Conservation (phyloP, 2,329 filamentous ascomycete genomes). For the Leptographium flavum region DNA sequence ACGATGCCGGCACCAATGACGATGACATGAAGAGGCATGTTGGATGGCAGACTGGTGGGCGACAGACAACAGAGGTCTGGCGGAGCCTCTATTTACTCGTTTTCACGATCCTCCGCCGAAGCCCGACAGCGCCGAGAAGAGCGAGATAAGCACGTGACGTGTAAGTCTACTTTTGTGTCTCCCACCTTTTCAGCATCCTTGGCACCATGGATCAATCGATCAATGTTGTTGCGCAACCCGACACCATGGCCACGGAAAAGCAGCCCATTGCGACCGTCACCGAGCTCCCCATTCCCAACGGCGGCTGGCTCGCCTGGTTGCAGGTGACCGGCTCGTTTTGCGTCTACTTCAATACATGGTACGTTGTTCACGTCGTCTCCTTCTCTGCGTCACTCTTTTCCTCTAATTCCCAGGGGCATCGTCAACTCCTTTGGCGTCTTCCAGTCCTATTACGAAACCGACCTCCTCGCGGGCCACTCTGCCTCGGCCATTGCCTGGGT, state of each 20-base stretch:
- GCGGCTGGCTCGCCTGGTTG: neutral
- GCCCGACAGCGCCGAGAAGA: too few relatives aligned
- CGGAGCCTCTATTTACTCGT: too few relatives aligned
- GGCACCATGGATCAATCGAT: neutral
- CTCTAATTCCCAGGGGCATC: constrained; percentile 12
- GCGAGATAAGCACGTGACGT: too few relatives aligned
- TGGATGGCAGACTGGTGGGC: too few relatives aligned
- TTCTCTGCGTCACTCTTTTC: neutral
- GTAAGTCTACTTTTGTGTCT: too few relatives aligned
- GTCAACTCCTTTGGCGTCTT: constrained; percentile 32
- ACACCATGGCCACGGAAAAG: too few relatives aligned
- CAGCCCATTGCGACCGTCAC: neutral
- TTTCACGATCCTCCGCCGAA: too few relatives aligned
- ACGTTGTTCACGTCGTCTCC: neutral
- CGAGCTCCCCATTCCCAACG: neutral
- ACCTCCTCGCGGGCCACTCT: constrained; percentile 18
- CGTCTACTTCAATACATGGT: neutral
- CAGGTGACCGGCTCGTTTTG: neutral
- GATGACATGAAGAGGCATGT: too few relatives aligned
- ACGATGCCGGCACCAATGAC: neutral
- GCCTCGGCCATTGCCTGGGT: constrained; percentile 25
- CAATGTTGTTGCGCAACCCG: neutral
- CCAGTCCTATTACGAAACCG: constrained; percentile 28
- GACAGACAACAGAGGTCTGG: neutral
- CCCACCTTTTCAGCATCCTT: too few relatives aligned